Percentiles rank a stretch among this genome's conserved stretches.
Conservation (phyloP, 1,284 basidiomycete genomes). For the Ustilago xerochloae region DNA sequence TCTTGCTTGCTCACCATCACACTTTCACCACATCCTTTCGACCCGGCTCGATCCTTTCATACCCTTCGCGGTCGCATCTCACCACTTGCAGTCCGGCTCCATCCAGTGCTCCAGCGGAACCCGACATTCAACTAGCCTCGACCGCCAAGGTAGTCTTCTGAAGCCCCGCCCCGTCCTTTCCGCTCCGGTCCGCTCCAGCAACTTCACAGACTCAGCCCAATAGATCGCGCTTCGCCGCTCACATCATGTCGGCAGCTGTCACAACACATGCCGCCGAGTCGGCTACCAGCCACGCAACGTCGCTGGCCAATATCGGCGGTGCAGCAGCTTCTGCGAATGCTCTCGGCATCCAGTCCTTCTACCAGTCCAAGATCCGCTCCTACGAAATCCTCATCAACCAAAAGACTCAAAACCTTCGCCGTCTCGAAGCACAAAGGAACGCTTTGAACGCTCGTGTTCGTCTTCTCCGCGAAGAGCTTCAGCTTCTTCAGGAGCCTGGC, state of each 20-base stretch:
- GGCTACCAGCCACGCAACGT: constrained; percentile 8
- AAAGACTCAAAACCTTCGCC: constrained; percentile 94
- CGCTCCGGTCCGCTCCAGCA: background rate
- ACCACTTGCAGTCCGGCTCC: background rate
- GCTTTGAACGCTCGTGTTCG: constrained; percentile 91
- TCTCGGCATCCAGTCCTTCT: constrained; percentile 77
- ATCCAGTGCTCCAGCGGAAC: background rate
- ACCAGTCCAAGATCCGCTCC: constrained; percentile 93
- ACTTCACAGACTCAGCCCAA: background rate
- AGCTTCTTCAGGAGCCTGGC: constrained; percentile 93
- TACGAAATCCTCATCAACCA: constrained; percentile 92
- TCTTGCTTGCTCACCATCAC: background rate
- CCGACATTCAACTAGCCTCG: too few species aligned
- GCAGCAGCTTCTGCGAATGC: constrained; percentile 43
- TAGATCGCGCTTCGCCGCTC: background rate
- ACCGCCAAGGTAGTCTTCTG: too few species aligned
- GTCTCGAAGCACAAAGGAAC: constrained; percentile 95
- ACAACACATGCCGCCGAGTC: constrained; percentile 35
- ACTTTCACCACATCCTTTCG: background rate
- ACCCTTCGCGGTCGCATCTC: background rate
- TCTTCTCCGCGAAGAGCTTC: constrained; percentile 87
- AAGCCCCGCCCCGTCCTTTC: too few species aligned
- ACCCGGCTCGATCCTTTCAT: too few species aligned
- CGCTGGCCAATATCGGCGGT: constrained; percentile 42
- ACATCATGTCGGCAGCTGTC: constrained; percentile 41